phyloP scores from a whole-genome alignment of 1,284 basidiomycete species.

The Peniophora sp. region DNA sequence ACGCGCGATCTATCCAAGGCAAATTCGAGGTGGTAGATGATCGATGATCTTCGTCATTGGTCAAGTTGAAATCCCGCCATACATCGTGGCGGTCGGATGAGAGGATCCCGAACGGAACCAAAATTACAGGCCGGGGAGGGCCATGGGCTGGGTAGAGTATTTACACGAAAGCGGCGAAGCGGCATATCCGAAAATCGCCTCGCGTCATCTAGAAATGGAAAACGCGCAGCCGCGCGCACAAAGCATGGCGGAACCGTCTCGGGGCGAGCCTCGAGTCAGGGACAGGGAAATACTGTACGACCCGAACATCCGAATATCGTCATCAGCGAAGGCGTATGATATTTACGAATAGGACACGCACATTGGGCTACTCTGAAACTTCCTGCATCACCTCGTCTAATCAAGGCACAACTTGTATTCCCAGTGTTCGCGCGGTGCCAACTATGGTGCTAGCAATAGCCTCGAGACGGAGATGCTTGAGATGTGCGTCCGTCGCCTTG shows the following conservation, averaged over 20 bases:
- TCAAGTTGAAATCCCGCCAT: too few relatives aligned
- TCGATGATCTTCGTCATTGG: too few relatives aligned
- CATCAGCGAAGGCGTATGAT: slow-evolving; percentile 7
- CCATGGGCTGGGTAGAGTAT: too few relatives aligned
- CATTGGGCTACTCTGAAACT: slow-evolving; percentile 8
- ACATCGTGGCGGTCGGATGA: too few relatives aligned
- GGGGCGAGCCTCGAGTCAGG: slow-evolving; percentile 9
- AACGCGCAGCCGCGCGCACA: background rate
- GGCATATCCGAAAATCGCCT: too few relatives aligned
- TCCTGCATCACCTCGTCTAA: slow-evolving; percentile 17
- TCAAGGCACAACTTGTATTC: slow-evolving; percentile 83
- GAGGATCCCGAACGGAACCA: too few relatives aligned
- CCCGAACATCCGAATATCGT: slow-evolving; percentile 2
- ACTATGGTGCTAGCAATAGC: slow-evolving; percentile 82
- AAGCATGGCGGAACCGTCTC: background rate
- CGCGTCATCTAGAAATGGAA: too few relatives aligned
- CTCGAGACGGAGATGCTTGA: slow-evolving; percentile 80
- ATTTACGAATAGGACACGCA: slow-evolving; percentile 15
- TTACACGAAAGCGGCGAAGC: too few relatives aligned
- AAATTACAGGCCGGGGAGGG: too few relatives aligned
- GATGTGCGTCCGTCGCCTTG: slow-evolving; percentile 84
- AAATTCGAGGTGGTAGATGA: too few relatives aligned
- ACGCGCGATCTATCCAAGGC: too few relatives aligned
- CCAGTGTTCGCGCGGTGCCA: slow-evolving; percentile 79
- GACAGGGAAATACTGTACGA: background rate